Conservation (phyloP, 2,329 filamentous ascomycete species). For the Ilyonectria destructans region DNA sequence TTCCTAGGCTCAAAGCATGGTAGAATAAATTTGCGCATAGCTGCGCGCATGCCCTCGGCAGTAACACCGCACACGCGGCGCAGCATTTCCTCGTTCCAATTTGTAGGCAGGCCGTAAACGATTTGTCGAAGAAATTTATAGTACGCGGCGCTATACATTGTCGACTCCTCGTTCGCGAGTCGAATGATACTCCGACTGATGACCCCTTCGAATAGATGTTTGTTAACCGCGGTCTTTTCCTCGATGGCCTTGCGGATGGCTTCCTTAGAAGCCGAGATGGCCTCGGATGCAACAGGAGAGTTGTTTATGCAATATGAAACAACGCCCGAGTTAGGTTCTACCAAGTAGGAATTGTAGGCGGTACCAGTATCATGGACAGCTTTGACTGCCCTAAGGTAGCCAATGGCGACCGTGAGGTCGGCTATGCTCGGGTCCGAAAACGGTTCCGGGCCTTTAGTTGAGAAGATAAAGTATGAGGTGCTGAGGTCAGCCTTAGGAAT, state of each 20-base stretch:
- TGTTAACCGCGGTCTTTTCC: conserved; percentile 82
- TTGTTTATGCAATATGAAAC: conserved; percentile 91
- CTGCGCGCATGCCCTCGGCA: conserved; percentile 82
- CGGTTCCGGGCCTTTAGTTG: conserved; percentile 80
- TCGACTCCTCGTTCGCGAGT: conserved; percentile 91
- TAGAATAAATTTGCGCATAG: conserved; percentile 82
- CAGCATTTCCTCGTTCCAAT: conserved; percentile 85
- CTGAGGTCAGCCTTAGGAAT: conserved; percentile 94
- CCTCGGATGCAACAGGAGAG: conserved; percentile 90
- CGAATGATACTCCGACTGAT: conserved; percentile 90
- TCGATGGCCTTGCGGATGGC: conserved; percentile 83
- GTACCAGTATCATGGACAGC: conserved; percentile 94
- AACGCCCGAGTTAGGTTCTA: conserved; percentile 83
- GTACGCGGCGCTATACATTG: conserved; percentile 85
- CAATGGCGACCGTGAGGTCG: conserved; percentile 87
- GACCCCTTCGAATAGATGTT: conserved; percentile 88
- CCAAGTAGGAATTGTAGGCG: conserved; percentile 90
- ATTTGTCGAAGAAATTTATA: conserved; percentile 89
- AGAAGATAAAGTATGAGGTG: conserved; percentile 88
- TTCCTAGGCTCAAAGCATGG: conserved; percentile 85
- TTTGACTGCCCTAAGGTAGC: conserved; percentile 94
- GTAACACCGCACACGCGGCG: conserved; percentile 83
- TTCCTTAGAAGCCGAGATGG: conserved; percentile 82
- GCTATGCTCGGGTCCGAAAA: conserved; percentile 86
- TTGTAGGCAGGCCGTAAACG: conserved; percentile 80